Base-by-base conservation (phyloP, 768 basidiomycete genomes). In the Tephrocybe sp. region DNA sequence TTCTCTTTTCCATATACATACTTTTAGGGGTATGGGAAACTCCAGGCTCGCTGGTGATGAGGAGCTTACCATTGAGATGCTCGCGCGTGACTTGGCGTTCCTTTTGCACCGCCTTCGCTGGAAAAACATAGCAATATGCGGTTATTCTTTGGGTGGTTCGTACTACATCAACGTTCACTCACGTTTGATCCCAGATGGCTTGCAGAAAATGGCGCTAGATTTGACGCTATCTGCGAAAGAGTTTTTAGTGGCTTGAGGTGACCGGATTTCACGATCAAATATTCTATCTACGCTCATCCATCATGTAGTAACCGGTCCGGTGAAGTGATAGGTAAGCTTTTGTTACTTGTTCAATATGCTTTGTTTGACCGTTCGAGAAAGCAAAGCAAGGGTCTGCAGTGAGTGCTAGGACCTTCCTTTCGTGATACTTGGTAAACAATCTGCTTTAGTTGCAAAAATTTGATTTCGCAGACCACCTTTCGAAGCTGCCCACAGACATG, bases 81-180 rank as follows among this genome's bases (percentile, higher is more conserved):
- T 77, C 53, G 75, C 77, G 21, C 65, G 74, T 33, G 77, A 79
- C 53, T 60, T 79, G 29, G 59, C 69, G 8, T 61, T 56, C 37
- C 66, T 79, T n/a, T 53, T 78, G 9, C 50, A 60, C 16, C 54
- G 57, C 40, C 51, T 79, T 15, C 57, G 62, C 15, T 78, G 76
- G 74, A 68, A 63, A 45, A 59, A 73, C 40, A 49, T 79, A 22
- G 63, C 70, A 7, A 53, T 79, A 7, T 74, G 76, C 45, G 77
- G 76, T 3, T 77, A 70, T 59, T 79, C 77, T 1, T 77, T 79
- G 77, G 77, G 77, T 46, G 77, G 77, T 76, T 54, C 46, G 65
- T 53, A 25, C 4, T n/a, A n/a, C n/a, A n/a, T n/a, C n/a, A n/a
- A n/a, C n/a, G n/a, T n/a, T n/a, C n/a, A n/a, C n/a, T n/a, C n/a